A percentile compares a stretch with the other conserved stretches of the same genome.
phyloP scores from a whole-genome alignment of 371 early-diverging fungal genomes.

The Nematocida ausubeli region DNA sequence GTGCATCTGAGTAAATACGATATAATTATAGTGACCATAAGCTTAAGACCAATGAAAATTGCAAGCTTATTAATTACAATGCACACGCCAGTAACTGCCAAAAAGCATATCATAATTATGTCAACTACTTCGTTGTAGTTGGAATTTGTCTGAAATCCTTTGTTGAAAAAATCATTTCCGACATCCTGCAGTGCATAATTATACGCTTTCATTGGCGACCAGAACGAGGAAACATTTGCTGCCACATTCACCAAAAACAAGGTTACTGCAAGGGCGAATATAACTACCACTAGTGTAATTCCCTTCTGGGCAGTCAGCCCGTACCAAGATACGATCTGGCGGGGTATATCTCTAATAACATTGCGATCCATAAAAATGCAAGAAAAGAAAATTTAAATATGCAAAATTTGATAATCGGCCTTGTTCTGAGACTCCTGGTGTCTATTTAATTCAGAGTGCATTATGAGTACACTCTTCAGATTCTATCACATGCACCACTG shows the following conservation, averaged over 20 bases:
- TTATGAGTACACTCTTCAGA: too few species aligned
- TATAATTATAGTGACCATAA: slow-evolving; percentile 18
- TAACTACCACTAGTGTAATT: background rate
- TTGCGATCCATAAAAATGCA: slow-evolving; percentile 3
- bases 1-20: slow-evolving; percentile 35
- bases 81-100: slow-evolving; percentile 6
- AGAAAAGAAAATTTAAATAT: background rate
- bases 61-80: slow-evolving; percentile 36
- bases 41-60: slow-evolving; percentile 50
- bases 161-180: slow-evolving; percentile 38
- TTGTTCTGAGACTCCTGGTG: too few species aligned
- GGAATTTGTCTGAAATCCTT: background rate
- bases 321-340: background rate
- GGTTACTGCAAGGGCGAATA: background rate
- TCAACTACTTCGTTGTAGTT: slow-evolving; percentile 22
- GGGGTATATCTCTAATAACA: background rate
- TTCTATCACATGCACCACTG: too few species aligned
- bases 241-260: slow-evolving; percentile 43
- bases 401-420: background rate
- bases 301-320: slow-evolving; percentile 2
- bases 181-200: slow-evolving; percentile 24
- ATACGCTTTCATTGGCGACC: slow-evolving; percentile 54
- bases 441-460: too few species aligned
- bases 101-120: slow-evolving; percentile 35
- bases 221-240: slow-evolving; percentile 52